Percentiles rank a stretch among this genome's conserved stretches.
These are phyloP conservation scores for Populus tomentosa DNA, from an alignment of 441 rosid species.

Conservation along the genomic window DNA sequence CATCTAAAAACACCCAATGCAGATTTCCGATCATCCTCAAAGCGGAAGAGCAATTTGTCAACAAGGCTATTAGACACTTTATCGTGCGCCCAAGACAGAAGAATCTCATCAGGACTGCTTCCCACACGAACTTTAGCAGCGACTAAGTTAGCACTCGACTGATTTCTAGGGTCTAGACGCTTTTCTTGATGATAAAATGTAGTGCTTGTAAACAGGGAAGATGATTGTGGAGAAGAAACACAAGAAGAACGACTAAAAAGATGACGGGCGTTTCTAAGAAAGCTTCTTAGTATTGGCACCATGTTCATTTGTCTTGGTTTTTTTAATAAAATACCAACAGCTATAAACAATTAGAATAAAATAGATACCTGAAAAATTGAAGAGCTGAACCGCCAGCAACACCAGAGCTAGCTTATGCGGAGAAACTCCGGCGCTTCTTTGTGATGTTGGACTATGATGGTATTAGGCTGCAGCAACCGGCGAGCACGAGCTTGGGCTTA, in stretches of 20 bases:
- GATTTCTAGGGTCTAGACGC: conserved; percentile 12
- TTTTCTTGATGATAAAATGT: conserved; percentile 12
- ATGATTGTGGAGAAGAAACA: conserved; percentile 12
- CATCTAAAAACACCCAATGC: conserved; percentile 66
- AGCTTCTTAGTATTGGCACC: conserved; percentile 24
- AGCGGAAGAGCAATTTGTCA: conserved; percentile 49
- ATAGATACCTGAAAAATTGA: no score
- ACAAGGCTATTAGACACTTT: conserved; percentile 40
- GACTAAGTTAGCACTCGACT: conserved; percentile 26
- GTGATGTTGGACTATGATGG: no score
- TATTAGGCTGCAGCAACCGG: no score
- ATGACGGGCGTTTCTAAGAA: conserved; percentile 17
- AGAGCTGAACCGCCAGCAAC: no score
- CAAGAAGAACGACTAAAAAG: conserved; percentile 23
- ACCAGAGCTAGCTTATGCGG: no score
- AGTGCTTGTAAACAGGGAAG: conserved; percentile 15
- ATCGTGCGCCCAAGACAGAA: conserved; percentile 37
- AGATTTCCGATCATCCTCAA: conserved; percentile 81
- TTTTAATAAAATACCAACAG: no score
- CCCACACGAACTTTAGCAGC: conserved; percentile 33
- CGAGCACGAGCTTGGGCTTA: no score
- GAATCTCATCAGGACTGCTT: conserved; percentile 44
- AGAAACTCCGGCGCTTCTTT: no score
- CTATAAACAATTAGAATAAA: no score
- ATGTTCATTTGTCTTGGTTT: conserved; percentile 13